These are phyloP conservation scores for Eimeria sp. DNA, from an alignment of 169 alveolate genomes.

Conservation along the genomic window DNA sequence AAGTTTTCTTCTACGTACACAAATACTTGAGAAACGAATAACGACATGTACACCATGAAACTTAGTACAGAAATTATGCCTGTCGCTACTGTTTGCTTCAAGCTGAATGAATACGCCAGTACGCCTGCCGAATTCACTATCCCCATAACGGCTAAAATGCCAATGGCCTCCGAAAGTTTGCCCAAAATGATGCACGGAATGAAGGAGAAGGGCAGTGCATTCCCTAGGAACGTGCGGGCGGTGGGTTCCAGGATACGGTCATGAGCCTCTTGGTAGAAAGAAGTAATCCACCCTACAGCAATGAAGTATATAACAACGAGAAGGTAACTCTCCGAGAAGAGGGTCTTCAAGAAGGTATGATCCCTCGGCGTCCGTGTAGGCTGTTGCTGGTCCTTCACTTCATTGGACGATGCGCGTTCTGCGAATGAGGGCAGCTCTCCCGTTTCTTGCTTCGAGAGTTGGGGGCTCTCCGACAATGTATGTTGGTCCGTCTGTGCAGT, in stretches of 20 bases:
- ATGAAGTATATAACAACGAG: slow-evolving; percentile 66
- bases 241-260: slow-evolving; percentile 47
- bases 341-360: slow-evolving; percentile 5
- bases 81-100: slow-evolving; percentile 68
- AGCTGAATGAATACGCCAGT: slow-evolving; percentile 83
- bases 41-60: slow-evolving; percentile 85
- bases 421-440: slow-evolving; percentile 5
- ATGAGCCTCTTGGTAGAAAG: slow-evolving; percentile 77
- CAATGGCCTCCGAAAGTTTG: slow-evolving; percentile 72
- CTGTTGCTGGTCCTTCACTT: neutral
- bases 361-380: neutral
- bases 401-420: neutral
- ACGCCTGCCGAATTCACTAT: slow-evolving; percentile 84
- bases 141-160: slow-evolving; percentile 78
- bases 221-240: slow-evolving; percentile 27
- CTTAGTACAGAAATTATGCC: slow-evolving; percentile 84
- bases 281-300: slow-evolving; percentile 64
- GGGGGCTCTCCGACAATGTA: neutral
- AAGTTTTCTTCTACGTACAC: slow-evolving; percentile 84
- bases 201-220: slow-evolving; percentile 72
- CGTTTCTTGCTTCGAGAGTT: slow-evolving; percentile 1
- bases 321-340: slow-evolving; percentile 43
- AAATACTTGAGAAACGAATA: slow-evolving; percentile 86
- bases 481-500: neutral
- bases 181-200: slow-evolving; percentile 82